Percentiles rank a stretch among this genome's conserved stretches.
Conservation (phyloP, 2,329 filamentous ascomycete species). For the Talaromyces funiculosus region DNA sequence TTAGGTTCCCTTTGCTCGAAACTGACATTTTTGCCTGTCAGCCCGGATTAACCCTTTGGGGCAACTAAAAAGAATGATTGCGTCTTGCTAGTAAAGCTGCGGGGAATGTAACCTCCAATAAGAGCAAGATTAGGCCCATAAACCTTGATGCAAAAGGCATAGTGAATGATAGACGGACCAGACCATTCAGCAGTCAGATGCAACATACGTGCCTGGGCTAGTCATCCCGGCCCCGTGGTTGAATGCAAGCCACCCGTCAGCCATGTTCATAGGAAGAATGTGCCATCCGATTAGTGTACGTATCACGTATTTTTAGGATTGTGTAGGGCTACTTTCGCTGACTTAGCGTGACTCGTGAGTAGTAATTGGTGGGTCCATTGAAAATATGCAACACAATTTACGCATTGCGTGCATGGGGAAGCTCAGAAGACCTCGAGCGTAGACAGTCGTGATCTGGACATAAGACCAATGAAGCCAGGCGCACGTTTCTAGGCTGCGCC, state of each 20-base stretch:
- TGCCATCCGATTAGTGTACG: background rate
- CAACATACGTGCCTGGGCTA: slow-evolving; percentile 7
- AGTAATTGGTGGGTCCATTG: background rate
- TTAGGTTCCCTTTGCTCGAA: background rate
- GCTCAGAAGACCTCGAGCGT: slow-evolving; percentile 1
- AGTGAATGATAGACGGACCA: background rate
- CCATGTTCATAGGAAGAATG: slow-evolving; percentile 1
- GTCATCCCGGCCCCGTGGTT: slow-evolving; percentile 13
- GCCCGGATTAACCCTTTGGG: background rate
- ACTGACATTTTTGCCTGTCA: background rate
- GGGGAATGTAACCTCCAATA: background rate
- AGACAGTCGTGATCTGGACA: slow-evolving; percentile 1
- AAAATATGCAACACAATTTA: background rate
- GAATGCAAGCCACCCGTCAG: slow-evolving; percentile 11
- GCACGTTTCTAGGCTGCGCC: background rate
- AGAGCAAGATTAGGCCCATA: background rate
- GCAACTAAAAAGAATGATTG: background rate
- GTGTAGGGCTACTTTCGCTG: background rate
- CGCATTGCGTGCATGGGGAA: background rate
- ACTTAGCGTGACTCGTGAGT: background rate
- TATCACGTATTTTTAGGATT: background rate
- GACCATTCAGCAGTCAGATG: slow-evolving; percentile 3
- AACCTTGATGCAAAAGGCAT: background rate
- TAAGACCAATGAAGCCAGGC: slow-evolving; percentile 2
- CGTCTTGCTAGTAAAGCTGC: background rate